Evolutionary conservation across 495 filamentous ascomycete species (phyloP).

Genomic region (Bacidia rubella): DNA sequence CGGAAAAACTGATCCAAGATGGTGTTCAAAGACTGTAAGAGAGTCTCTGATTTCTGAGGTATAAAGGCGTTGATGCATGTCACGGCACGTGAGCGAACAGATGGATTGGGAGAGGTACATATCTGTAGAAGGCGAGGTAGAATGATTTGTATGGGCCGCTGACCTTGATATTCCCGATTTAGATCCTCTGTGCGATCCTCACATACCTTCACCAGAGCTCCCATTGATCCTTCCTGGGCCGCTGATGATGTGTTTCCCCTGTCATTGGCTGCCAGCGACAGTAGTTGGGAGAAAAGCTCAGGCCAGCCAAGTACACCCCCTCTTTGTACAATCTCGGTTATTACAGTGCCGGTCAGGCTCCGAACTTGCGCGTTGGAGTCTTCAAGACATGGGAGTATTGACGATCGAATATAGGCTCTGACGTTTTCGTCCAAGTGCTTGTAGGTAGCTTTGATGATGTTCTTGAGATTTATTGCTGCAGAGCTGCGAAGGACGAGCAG

Average conservation of each 20-base stretch:
- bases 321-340: constrained; percentile 80
- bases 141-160: constrained; percentile 75
- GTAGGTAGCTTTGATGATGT: constrained; percentile 62
- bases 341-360: constrained; percentile 79
- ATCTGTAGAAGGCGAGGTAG: constrained; percentile 86
- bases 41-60: constrained; percentile 60
- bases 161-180: constrained; percentile 72
- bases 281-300: constrained; percentile 67
- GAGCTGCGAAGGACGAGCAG: constrained; percentile 67
- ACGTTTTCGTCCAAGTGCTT: constrained; percentile 56
- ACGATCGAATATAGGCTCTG: constrained; percentile 61
- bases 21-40: constrained; percentile 61
- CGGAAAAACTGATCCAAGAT: constrained; percentile 72
- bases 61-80: constrained; percentile 85
- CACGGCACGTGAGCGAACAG: constrained; percentile 66
- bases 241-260: constrained; percentile 48
- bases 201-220: constrained; percentile 84
- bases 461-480: constrained; percentile 89
- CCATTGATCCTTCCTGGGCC: constrained; percentile 87
- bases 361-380: constrained; percentile 74
- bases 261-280: constrained; percentile 61
- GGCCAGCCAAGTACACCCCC: constrained; percentile 87
- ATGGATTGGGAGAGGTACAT: constrained; percentile 55
- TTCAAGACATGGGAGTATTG: constrained; percentile 62
- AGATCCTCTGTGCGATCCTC: constrained; percentile 85